phyloP scores from a whole-genome alignment of 1,284 basidiomycete species.

The Pseudozyma tsukubaensis region DNA sequence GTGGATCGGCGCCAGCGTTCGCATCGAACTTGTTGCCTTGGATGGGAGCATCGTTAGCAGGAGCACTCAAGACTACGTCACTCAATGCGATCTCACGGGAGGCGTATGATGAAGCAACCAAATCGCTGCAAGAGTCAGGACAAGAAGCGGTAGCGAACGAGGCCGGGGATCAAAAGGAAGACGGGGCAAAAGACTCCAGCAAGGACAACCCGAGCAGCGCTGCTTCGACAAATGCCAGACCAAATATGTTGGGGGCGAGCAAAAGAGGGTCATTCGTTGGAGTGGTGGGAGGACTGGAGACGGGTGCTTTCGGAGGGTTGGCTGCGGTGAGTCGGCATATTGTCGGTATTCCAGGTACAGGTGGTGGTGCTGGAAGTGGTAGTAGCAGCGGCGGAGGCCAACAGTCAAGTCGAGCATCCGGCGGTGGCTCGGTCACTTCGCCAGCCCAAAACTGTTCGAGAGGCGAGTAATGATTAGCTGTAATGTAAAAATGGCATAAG shows the following conservation, averaged over 20 bases:
- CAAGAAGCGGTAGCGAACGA: constrained; percentile 1
- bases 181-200: not conserved
- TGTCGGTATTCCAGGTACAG: constrained; percentile 18
- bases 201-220: not conserved
- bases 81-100: constrained; percentile 46
- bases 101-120: constrained; percentile 37
- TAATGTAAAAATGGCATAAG: not conserved
- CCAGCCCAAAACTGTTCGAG: not conserved
- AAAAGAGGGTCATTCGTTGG: constrained; percentile 56
- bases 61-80: constrained; percentile 70
- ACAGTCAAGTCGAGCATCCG: constrained; percentile 5
- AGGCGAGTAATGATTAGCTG: not conserved
- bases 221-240: not conserved
- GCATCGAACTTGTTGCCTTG: constrained; percentile 81
- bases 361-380: not conserved
- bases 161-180: constrained; percentile 5
- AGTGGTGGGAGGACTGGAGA: constrained; percentile 56
- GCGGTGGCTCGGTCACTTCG: not conserved
- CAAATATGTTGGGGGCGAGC: constrained; percentile 22
- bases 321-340: constrained; percentile 55
- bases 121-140: constrained; percentile 2
- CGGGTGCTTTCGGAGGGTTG: constrained; percentile 54
- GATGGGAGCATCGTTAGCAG: constrained; percentile 92
- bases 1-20: constrained; percentile 86
- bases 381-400: not conserved